Percentiles rank a stretch among this genome's conserved stretches.
These are phyloP conservation scores for Cyanidiococcus yangmingshanensis DNA, from an alignment of 23 red algal genomes.

Conservation along the genomic window DNA sequence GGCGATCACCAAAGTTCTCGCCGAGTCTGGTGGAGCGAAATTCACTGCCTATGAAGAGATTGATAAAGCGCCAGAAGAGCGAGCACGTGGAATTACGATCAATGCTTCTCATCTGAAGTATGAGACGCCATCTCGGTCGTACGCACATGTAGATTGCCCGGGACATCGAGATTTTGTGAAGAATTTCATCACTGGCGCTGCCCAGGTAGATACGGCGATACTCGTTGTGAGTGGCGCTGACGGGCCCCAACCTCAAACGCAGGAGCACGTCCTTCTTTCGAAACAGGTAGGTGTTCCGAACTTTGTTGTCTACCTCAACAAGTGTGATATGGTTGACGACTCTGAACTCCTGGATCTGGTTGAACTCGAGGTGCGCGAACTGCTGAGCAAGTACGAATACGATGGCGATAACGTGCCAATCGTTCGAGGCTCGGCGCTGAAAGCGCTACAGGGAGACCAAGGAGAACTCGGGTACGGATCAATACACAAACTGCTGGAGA, in stretches of 20 bases:
- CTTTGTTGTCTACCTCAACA: constrained; percentile 98
- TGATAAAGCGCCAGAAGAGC: constrained; percentile 95
- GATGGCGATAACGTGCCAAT: constrained; percentile 76
- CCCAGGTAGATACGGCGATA: constrained; percentile 94
- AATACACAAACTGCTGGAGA: constrained; percentile 67
- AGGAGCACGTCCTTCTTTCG: constrained; percentile 90
- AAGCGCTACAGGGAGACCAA: constrained; percentile 72
- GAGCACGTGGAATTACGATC: constrained; percentile 92
- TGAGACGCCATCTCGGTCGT: constrained; percentile 69
- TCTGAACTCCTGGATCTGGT: constrained; percentile 85
- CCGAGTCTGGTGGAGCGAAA: constrained; percentile 74
- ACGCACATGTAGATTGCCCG: constrained; percentile 93
- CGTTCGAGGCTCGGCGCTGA: constrained; percentile 79
- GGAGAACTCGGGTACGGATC: constrained; percentile 48
- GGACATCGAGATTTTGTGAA: constrained; percentile 99
- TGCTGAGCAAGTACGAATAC: constrained; percentile 91
- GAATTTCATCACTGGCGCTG: constrained; percentile 97
- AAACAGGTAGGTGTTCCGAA: constrained; percentile 94
- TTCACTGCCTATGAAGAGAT: constrained; percentile 96
- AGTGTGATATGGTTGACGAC: constrained; percentile 95
- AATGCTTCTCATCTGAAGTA: constrained; percentile 84
- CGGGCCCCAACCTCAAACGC: constrained; percentile 93
- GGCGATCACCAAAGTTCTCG: constrained; percentile 90
- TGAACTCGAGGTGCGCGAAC: constrained; percentile 93
- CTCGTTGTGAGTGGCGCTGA: constrained; percentile 86